These are phyloP conservation scores for Acer saccharum DNA, from an alignment of 345 rosid species.

Conservation along the genomic window DNA sequence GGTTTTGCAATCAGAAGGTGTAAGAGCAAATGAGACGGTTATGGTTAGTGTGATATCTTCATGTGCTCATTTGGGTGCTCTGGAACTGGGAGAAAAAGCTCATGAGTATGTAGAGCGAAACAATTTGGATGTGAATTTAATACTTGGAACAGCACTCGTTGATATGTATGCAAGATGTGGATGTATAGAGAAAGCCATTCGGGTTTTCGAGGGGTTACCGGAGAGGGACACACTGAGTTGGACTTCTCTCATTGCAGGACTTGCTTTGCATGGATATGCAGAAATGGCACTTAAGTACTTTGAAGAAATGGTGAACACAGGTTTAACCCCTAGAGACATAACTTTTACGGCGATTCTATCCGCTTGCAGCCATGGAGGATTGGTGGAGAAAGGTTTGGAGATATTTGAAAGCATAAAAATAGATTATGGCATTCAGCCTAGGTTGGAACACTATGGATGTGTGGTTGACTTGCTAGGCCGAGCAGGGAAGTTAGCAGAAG, in stretches of 20 bases:
- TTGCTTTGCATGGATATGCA: conserved; percentile 66
- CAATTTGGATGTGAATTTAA: conserved; percentile 44
- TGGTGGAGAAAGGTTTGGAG: conserved; percentile 59
- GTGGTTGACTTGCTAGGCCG: conserved; percentile 77
- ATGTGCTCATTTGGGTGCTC: conserved; percentile 72
- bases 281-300: conserved; percentile 52
- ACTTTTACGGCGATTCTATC: conserved; percentile 67
- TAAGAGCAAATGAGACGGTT: conserved; percentile 60
- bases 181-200: conserved; percentile 49
- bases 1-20: conserved; percentile 45
- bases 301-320: conserved; percentile 45
- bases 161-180: conserved; percentile 86
- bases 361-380: conserved; percentile 78
- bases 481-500: conserved; percentile 67
- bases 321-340: conserved; percentile 56
- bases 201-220: conserved; percentile 42
- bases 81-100: conserved; percentile 54
- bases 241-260: conserved; percentile 70
- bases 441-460: conserved; percentile 83
- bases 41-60: conserved; percentile 75
- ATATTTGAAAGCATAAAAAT: conserved; percentile 56
- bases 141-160: conserved; percentile 69
- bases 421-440: conserved; percentile 48
- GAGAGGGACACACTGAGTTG: conserved; percentile 64
- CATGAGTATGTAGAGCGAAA: conserved; percentile 53